Evolutionary conservation across 495 filamentous ascomycete species (phyloP), one percentile per base, ranked within the genome.

Genomic region (Talaromyces trachyspermus): DNA sequence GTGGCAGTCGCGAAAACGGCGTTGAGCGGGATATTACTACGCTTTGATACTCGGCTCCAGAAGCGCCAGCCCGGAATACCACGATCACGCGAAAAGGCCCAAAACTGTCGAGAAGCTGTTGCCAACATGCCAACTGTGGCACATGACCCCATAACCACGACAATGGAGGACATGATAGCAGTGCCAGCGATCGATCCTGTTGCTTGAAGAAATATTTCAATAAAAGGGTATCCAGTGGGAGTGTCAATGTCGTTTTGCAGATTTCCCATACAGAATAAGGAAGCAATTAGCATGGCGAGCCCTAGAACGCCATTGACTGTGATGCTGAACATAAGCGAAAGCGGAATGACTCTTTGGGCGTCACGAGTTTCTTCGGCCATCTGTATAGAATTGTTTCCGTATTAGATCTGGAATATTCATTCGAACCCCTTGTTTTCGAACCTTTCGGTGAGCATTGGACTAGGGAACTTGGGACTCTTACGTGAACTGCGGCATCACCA

Each of bases 21-120:
- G 22, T 46, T 46, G 11, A 46, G 20, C 6, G 62, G 64, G 2
- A 62, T 51, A 11, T 55, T 53, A 4, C 60, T 46, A 1, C 43
- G 17, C 0, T 51, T 37, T n/a, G 55, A 52, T 0, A 62, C 45
- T 40, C 15, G 17, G 1, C 54, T 48, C 14, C 63, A 43, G 11
- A 51, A 44, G 4, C 25, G 24, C 4, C 61, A 63, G 32, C 48
- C 55, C 38, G 78, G 79, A 7, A 80, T 57, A 2, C 79, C 78
- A 9, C 62, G 52, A 49, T 81, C 78, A 17, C 78, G 63, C 5
- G 76, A 75, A 59, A 77, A 82, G 3, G 76, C 71, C 70, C 70
- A 79, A 0, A 80, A 62, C 57, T 80, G 78, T 0, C 78, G 66
- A 9, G 76, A 79, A 11, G 76, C 70, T 0, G 77, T 78, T 6